Evolutionary conservation across 768 basidiomycete species (phyloP), one percentile per base, ranked within the genome.

Genomic region (Lactarius sanguifluus): DNA sequence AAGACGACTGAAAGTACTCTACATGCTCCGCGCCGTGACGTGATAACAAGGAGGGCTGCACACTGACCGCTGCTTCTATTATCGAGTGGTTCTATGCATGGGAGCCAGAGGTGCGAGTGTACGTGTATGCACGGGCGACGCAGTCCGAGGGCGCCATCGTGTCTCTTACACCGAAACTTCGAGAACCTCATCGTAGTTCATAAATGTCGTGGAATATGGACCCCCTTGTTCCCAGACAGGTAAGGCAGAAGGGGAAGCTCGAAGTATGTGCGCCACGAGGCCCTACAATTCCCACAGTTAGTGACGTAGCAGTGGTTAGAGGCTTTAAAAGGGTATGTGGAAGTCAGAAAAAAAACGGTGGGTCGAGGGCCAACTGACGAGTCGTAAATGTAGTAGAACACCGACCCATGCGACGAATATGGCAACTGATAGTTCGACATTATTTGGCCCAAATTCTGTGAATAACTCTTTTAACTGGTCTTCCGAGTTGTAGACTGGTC

Each of bases 81-180:
- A 25, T 52, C 2, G 50, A 52, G 50, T 25, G 50, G 50, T 52
- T 52, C 50, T 52, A 25, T 25, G 23, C 25, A 52, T 25, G 50
- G 50, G 50, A 15, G 50, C 50, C 25, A 52, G 50, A 50, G 23
- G 25, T 52, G 23, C 25, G 50, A 13, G 15, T 52, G 47, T 50
- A 50, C 47, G 47, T 50, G 47, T 50, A 50, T 50, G 50, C 50
- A 52, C 25, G 50, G 13, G 50, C 50, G 50, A 52, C 12, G 47
- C 23, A 13, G 47, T 25, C 23, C 47, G 47, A 23, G 50, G 50
- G 25, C 25, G 13, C 6, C 23, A 28, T 15, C 13, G 25, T 52
- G 25, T 13, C 25, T 25, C 50, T 52, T 28, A 16, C 2, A 13
- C 47, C 47, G 23, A 47, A 23, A 52, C 50, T 52, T 52, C 50